These are phyloP conservation scores for Fusarium fujikuroi DNA, from an alignment of 2,329 filamentous ascomycete species.

Conservation along the genomic window DNA sequence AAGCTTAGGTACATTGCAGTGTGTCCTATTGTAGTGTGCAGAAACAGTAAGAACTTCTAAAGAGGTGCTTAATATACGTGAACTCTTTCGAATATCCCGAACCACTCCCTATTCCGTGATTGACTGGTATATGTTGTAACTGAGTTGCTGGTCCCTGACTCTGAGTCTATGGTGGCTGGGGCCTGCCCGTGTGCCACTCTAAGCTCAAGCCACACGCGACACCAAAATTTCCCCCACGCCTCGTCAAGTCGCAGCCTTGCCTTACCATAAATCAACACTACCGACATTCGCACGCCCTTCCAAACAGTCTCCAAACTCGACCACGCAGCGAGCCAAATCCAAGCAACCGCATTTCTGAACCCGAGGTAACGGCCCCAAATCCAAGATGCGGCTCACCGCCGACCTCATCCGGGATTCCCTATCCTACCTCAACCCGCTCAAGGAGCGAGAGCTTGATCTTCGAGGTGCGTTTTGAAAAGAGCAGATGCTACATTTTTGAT, in stretches of 20 bases:
- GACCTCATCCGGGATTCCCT: conserved; percentile 95
- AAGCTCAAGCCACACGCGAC: conserved; percentile 30
- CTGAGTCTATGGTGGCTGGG: conserved; percentile 21
- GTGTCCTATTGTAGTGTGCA: neutral
- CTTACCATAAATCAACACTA: conserved; percentile 40
- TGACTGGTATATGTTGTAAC: neutral
- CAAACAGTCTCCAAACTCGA: neutral
- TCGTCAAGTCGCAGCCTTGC: conserved; percentile 45
- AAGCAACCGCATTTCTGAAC: neutral
- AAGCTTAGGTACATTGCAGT: neutral
- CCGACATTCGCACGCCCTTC: conserved; percentile 11
- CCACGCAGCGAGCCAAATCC: neutral
- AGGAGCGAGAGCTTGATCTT: conserved; percentile 98
- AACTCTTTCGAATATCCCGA: neutral
- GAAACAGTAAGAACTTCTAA: neutral
- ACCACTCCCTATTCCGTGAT: neutral
- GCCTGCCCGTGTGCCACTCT: conserved; percentile 10
- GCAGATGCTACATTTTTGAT: conserved; percentile 86
- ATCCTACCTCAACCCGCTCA: conserved; percentile 98
- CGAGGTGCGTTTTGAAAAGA: conserved; percentile 97
- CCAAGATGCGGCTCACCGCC: conserved; percentile 89
- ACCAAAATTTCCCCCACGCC: conserved; percentile 49
- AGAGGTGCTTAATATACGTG: neutral
- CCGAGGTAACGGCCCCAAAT: conserved; percentile 42
- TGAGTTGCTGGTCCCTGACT: neutral